Evolutionary conservation across 2,329 filamentous ascomycete species (phyloP), one percentile per base, ranked within the genome.

Genomic region (Botryotinia calthae): DNA sequence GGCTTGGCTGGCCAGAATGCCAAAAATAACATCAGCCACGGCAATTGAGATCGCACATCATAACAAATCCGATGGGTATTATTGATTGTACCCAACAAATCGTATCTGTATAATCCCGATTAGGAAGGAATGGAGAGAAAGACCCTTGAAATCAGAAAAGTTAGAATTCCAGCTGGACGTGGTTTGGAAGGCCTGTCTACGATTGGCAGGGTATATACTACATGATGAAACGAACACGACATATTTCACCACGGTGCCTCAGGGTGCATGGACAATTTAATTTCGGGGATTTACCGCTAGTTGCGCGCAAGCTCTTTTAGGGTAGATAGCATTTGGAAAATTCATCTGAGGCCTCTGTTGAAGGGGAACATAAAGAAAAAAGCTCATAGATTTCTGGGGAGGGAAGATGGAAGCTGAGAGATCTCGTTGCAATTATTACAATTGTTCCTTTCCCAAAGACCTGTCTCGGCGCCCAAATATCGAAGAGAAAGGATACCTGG

Each of bases 201-300:
- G 31, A 51, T 34, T 67, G 42, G n/a, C 48, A 56, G 42, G 25
- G 18, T 56, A 37, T 8, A 56, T 56, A 56, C 28, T 34, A 34
- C 34, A 62, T 62, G 34, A 56, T 48, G 42, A 67, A 54, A 67
- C 9, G 34, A 37, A 56, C 25, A 25, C 48, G 16, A n/a, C 48
- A 67, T 31, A 31, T 54, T 51, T 62, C 20, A 18, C 37, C 48
- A 66, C 51, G 51, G 51, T 56, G 48, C 48, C 42, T 65, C 63
- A 37, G 44, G 44, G 28, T 48, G 63, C 63, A 65, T 48, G 44
- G 63, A 25, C 64, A 40, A 54, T n/a, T 28, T n/a, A 67, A 67
- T 67, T 48, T 67, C 64, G 34, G 51, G 31, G 25, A 31, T 42
- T 67, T 67, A 25, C 25, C 28, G 64, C 31, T 67, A 40, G 25